A percentile compares a stretch with the other conserved stretches of the same genome.
These are phyloP conservation scores for Dimargaris cristalligena DNA, from an alignment of 192 early-diverging fungal genomes.

Conservation along the genomic window DNA sequence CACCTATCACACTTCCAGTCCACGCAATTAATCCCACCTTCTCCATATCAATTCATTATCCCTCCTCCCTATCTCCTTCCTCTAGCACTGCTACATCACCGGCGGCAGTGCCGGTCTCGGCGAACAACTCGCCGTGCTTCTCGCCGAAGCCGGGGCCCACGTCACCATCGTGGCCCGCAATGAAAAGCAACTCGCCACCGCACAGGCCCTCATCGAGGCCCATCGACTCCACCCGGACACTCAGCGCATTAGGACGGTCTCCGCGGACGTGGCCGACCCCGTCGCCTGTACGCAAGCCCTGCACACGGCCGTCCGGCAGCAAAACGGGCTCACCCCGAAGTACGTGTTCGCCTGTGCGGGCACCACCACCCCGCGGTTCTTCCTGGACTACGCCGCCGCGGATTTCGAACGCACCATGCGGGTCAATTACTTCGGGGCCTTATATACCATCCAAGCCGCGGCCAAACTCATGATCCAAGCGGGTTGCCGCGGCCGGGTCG, in stretches of 20 bases:
- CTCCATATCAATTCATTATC: not conserved
- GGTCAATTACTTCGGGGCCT: conserved; percentile 48
- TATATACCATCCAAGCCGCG: conserved; percentile 48
- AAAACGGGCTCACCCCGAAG: conserved; percentile 33
- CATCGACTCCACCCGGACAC: not conserved
- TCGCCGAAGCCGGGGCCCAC: conserved; percentile 49
- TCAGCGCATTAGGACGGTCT: conserved; percentile 25
- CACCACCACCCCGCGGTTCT: conserved; percentile 37
- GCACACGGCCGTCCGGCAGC: conserved; percentile 31
- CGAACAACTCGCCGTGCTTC: conserved; percentile 38
- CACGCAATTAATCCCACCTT: not conserved
- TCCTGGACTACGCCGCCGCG: conserved; percentile 38
- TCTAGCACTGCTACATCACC: conserved; percentile 49
- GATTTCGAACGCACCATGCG: conserved; percentile 38
- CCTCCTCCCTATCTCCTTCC: not conserved
- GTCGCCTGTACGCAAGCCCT: conserved; percentile 35
- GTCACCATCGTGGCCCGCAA: conserved; percentile 48
- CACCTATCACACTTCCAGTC: not conserved
- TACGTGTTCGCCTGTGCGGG: conserved; percentile 39
- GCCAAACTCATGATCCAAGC: conserved; percentile 39
- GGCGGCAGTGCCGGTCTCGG: conserved; percentile 62
- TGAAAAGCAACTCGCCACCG: conserved; percentile 15
- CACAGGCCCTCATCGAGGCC: not conserved
- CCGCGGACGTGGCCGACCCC: conserved; percentile 42
- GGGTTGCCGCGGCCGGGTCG: conserved; percentile 39